Evolutionary conservation across 257 asterid genomes (phyloP).

Genomic region (Plectranthus barbatus): DNA sequence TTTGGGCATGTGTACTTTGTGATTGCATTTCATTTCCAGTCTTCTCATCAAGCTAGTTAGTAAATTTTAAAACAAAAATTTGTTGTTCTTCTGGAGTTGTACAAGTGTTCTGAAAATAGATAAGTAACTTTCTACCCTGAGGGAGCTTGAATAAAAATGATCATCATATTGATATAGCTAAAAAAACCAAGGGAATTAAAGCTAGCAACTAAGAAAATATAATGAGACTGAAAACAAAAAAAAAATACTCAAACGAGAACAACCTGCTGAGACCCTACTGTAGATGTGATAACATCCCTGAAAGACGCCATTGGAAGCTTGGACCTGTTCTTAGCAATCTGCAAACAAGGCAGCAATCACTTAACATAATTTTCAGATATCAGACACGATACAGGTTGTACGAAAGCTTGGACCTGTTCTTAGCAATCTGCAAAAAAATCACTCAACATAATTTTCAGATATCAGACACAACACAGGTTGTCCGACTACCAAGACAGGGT

Average conservation of each 20-base stretch:
- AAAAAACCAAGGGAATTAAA: neutral
- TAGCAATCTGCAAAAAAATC: constrained; percentile 44
- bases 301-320: constrained; percentile 88
- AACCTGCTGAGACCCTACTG: constrained; percentile 75
- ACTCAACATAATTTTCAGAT: constrained; percentile 3
- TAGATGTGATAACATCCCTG: constrained; percentile 58
- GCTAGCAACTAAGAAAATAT: constrained; percentile 1
- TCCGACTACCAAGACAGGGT: neutral
- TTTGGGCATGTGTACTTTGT: neutral
- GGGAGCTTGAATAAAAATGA: neutral
- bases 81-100: neutral
- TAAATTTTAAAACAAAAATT: neutral
- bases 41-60: neutral
- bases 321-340: constrained; percentile 60
- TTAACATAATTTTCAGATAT: neutral
- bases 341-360: constrained; percentile 19
- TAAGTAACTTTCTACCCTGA: neutral
- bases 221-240: neutral
- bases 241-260: neutral
- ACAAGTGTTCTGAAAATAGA: neutral
- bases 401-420: constrained; percentile 75
- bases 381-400: neutral
- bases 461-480: neutral
- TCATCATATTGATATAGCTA: neutral
- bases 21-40: neutral